These are phyloP conservation scores for Pythium chondricola DNA, from an alignment of 352 stramenopile species.

Conservation along the genomic window DNA sequence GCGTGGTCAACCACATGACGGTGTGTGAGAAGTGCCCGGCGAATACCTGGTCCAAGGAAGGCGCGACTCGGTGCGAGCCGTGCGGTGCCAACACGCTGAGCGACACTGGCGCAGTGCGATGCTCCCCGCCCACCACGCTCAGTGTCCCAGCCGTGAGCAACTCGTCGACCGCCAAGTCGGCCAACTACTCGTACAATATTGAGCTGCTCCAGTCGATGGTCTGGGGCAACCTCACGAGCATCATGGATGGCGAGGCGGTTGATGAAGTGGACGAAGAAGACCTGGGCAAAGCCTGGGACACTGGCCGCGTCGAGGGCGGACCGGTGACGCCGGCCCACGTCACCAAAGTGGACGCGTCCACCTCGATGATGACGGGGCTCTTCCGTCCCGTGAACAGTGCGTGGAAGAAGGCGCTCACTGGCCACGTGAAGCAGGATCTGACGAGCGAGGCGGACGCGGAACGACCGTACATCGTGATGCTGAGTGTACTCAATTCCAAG, in stretches of 20 bases:
- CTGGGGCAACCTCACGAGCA: constrained; percentile 38
- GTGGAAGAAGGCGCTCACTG: constrained; percentile 43
- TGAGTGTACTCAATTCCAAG: constrained; percentile 46
- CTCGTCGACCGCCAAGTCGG: constrained; percentile 14
- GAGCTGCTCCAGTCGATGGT: constrained; percentile 60
- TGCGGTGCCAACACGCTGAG: constrained; percentile 71
- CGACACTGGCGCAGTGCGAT: constrained; percentile 26
- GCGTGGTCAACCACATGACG: constrained; percentile 27
- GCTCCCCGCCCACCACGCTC: constrained; percentile 39
- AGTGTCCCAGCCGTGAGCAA: too few relatives aligned
- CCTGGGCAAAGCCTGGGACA: constrained; percentile 1
- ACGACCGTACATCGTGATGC: constrained; percentile 48
- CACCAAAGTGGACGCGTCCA: constrained; percentile 41
- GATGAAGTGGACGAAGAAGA: constrained; percentile 12
- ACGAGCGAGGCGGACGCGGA: constrained; percentile 42
- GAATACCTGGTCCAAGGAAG: constrained; percentile 54
- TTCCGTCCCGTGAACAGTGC: constrained; percentile 53
- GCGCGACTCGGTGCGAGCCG: constrained; percentile 36
- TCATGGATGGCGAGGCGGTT: constrained; percentile 11
- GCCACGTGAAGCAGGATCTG: constrained; percentile 53
- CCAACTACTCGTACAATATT: constrained; percentile 44
- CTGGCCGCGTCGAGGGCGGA: constrained; percentile 19
- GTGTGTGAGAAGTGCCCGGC: constrained; percentile 44
- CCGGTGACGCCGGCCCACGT: constrained; percentile 33
- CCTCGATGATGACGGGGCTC: constrained; percentile 44